Evolutionary conservation across 768 basidiomycete genomes (phyloP), one percentile per base, ranked within the genome.

Genomic region (Ramaria rubella): DNA sequence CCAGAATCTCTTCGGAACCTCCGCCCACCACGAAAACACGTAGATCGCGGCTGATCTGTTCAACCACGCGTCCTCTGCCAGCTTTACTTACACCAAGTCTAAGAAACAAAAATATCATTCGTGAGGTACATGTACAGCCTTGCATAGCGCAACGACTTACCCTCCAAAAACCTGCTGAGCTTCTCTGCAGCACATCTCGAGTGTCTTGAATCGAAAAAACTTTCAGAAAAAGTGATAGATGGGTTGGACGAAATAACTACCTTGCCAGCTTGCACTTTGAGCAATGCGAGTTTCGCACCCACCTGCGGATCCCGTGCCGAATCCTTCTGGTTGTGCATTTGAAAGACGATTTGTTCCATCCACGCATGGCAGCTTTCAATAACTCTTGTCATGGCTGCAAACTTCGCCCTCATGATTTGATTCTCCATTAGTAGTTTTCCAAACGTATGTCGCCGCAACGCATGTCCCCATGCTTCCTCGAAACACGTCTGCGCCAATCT

Each of bases 31-130:
- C 60, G 26, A 59, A 61, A 15, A 61, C 59, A 5, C 60, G 52
- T 24, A 61, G 21, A 45, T 61, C 60, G n/a, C 60, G 59, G 44
- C 59, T 61, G 36, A 61, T 54, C 49, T 61, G 60, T 33, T 61
- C 60, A 0, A 61, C 60, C 7, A 57, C 42, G 23, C 30, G 29
- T 5, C 60, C 60, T 11, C 42, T 51, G 2, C 60, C 60, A n/a
- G 59, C 60, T 50, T 55, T 60, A 29, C 50, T 59, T 17, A 49
- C 43, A 9, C 59, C 59, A 9, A 59, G 59, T 11, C 36, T 38
- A 38, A 11, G 27, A 33, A 38, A 53, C 9, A 31, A 52, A 14
- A 11, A 15, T 12, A 9, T 31, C 12, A 29, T 49, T 40, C 2
- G 14, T 38, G 11, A n/a, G 36, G 36, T 11, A n/a, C n/a, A n/a